Base-by-base conservation (phyloP, 2,329 filamentous ascomycete species). In the Penicillium sp. region DNA sequence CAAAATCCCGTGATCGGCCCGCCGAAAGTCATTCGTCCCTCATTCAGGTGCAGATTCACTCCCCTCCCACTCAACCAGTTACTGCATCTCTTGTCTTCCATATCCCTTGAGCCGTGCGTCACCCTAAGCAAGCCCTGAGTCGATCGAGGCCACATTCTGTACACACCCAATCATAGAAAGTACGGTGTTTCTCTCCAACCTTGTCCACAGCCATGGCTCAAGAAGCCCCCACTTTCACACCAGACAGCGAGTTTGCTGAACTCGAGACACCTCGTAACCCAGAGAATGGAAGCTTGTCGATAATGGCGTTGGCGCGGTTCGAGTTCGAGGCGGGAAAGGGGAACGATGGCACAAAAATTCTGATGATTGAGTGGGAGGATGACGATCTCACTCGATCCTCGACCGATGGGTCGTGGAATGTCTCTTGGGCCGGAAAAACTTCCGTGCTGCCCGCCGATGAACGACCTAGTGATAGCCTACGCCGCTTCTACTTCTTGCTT, bases 361-460 rank as follows among this genome's bases (percentile, higher is more conserved):
- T 96, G 65, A 94, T 96, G 90, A 87, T 96, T 38, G 91, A 96
- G 73, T 96, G 92, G 92, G 86, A 90, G 70, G 84, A 87, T 50
- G 82, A 83, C 62, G 77, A 81, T 57, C 72, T 76, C 40, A 80
- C 76, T 3, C 74, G 77, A 50, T 74, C 74, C 11, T 61, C 45
- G 1, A 26, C 57, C 0, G 64, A 64, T 0, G 82, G 81, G 2
- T 82, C 81, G 57, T 96, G 91, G 91, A 83, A 89, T 56, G 86
- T 96, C 20, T 88, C 85, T 2, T 96, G 92, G 91, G 85, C 92
- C 40, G 89, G 89, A 43, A 95, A 94, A 72, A 84, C 82, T 29
- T 86, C 86, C 1, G 83, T 89, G 18, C 78, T 94, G 22, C 85
- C 87, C 11, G 83, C 87, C 44, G 79, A 83, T 64, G 87, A 89